Conservation (phyloP, 495 filamentous ascomycete species). For the Trichoderma erinaceum region DNA sequence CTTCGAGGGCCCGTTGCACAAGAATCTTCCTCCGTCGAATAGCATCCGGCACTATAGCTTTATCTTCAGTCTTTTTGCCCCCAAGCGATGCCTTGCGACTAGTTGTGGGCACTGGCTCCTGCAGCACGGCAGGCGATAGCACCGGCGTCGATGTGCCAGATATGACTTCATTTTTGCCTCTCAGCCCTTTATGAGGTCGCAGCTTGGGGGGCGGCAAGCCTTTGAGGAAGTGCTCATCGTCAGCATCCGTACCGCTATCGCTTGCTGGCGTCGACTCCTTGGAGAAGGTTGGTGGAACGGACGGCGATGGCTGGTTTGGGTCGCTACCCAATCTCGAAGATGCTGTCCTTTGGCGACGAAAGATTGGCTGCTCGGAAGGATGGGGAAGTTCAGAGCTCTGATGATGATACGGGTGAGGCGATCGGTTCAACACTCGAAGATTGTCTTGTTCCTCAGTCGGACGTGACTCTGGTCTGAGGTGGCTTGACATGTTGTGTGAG, state of each 20-base stretch:
- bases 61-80: not conserved
- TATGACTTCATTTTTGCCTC: conserved; percentile 42
- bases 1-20: conserved; percentile 38
- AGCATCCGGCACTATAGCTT: conserved; percentile 16
- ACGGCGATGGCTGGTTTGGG: conserved; percentile 15
- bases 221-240: conserved; percentile 78
- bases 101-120: conserved; percentile 39
- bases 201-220: conserved; percentile 70
- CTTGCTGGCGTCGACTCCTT: conserved; percentile 55
- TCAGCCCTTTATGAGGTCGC: conserved; percentile 67
- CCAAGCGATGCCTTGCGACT: conserved; percentile 20
- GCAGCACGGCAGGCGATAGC: conserved; percentile 52
- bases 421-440: conserved; percentile 57
- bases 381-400: conserved; percentile 46
- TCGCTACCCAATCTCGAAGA: conserved; percentile 13
- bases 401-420: conserved; percentile 71
- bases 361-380: conserved; percentile 29
- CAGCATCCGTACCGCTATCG: conserved; percentile 86
- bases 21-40: conserved; percentile 40
- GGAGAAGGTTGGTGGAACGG: conserved; percentile 24
- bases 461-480: conserved; percentile 29
- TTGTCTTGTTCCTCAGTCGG: conserved; percentile 23
- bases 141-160: conserved; percentile 51
- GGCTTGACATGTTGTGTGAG: conserved; percentile 33
- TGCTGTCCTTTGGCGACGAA: conserved; percentile 18